Conservation (phyloP, 1,139 yeast species). For the Pichia sp. region DNA sequence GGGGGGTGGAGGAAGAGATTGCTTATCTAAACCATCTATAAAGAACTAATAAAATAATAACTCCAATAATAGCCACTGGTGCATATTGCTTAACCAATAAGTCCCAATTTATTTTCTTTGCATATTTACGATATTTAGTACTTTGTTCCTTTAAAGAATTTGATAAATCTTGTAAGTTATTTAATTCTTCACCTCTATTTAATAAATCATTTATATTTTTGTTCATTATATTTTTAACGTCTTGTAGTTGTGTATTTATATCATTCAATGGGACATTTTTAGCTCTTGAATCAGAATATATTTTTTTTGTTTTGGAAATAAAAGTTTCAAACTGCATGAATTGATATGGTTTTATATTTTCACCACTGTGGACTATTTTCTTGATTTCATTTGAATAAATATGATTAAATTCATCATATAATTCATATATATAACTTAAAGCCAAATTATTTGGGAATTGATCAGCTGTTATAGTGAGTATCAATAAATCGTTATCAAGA, state of each 20-base stretch:
- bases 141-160: constrained; percentile 75
- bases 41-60: constrained; percentile 68
- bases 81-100: constrained; percentile 84
- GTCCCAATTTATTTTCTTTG: constrained; percentile 85
- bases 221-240: constrained; percentile 92
- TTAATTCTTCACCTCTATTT: constrained; percentile 91
- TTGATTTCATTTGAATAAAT: constrained; percentile 72
- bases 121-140: constrained; percentile 80
- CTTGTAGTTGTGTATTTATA: constrained; percentile 82
- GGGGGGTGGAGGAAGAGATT: too few relatives aligned
- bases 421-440: constrained; percentile 76
- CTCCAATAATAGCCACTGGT: constrained; percentile 68
- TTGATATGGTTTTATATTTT: constrained; percentile 55
- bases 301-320: constrained; percentile 77
- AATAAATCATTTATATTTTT: constrained; percentile 91
- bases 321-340: constrained; percentile 80
- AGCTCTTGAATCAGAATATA: constrained; percentile 87
- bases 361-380: constrained; percentile 18
- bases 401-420: constrained; percentile 73
- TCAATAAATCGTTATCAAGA: constrained; percentile 3
- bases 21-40: constrained; percentile 72
- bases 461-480: constrained; percentile 46
- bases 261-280: constrained; percentile 47
- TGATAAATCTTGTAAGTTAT: constrained; percentile 86
- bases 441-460: constrained; percentile 82